Conservation (phyloP, 176 grass and related monocot genomes). For the Themeda triandra region DNA sequence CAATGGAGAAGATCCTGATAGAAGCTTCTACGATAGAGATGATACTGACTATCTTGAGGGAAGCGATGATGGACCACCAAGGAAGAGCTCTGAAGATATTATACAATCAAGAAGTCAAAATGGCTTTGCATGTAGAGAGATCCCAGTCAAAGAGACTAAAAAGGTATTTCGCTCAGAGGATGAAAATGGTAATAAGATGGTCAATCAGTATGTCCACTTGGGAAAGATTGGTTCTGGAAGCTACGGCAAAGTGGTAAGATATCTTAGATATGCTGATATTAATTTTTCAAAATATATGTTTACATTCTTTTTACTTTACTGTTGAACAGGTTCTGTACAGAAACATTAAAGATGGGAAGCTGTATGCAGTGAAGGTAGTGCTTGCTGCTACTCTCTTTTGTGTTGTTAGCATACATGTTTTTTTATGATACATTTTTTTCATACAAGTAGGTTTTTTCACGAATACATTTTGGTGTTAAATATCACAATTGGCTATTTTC, state of each 20-base stretch:
- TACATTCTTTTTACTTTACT: constrained; percentile 13
- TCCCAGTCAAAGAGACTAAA: constrained; percentile 60
- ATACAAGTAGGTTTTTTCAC: not conserved
- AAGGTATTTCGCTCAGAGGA: constrained; percentile 67
- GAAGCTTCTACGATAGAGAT: constrained; percentile 56
- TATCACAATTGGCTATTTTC: not conserved
- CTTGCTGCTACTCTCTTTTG: constrained; percentile 2
- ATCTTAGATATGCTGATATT: not conserved
- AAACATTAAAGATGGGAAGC: constrained; percentile 71
- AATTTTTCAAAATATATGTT: not conserved
- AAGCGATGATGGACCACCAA: constrained; percentile 27
- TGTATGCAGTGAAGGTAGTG: constrained; percentile 85
- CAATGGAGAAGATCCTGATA: constrained; percentile 29
- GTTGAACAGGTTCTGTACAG: constrained; percentile 56
- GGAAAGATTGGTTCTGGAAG: constrained; percentile 83
- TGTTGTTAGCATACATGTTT: not conserved
- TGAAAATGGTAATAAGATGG: constrained; percentile 71
- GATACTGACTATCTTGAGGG: constrained; percentile 29
- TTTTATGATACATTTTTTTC: not conserved
- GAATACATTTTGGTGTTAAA: not conserved
- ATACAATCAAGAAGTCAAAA: constrained; percentile 43
- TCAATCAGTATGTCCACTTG: constrained; percentile 69
- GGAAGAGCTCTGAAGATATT: constrained; percentile 66
- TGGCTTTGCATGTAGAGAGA: constrained; percentile 65
- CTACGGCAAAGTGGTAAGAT: constrained; percentile 94